Percentiles rank a stretch among this genome's conserved stretches.
Conservation (phyloP, 768 basidiomycete genomes). For the Lactarius trivialis region DNA sequence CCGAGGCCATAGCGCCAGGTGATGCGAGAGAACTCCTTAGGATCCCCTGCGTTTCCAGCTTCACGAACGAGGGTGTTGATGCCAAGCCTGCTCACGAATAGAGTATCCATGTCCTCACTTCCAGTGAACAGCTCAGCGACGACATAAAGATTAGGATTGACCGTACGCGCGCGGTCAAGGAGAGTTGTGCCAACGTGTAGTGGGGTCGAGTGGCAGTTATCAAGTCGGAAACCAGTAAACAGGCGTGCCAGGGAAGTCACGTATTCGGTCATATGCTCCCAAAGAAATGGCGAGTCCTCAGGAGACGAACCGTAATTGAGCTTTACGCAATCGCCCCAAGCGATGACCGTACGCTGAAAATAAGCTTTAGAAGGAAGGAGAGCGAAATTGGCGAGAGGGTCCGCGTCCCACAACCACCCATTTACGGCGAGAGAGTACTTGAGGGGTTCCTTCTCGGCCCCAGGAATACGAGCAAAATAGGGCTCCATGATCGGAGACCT, state of each 20-base stretch:
- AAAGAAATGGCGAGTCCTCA: slow-evolving; percentile 64
- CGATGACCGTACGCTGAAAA: slow-evolving; percentile 91
- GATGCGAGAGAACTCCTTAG: slow-evolving; percentile 85
- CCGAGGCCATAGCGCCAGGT: slow-evolving; percentile 87
- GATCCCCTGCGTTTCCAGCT: slow-evolving; percentile 84
- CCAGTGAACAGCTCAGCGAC: slow-evolving; percentile 98
- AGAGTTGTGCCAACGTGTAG: slow-evolving; percentile 92
- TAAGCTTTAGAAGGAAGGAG: slow-evolving; percentile 89
- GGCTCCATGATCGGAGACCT: slow-evolving; percentile 83
- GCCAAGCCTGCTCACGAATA: slow-evolving; percentile 88
- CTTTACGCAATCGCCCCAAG: slow-evolving; percentile 98
- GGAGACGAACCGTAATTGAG: slow-evolving; percentile 69
- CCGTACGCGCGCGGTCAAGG: slow-evolving; percentile 83
- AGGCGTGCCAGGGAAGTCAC: slow-evolving; percentile 69
- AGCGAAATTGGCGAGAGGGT: slow-evolving; percentile 93
- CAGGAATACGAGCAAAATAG: slow-evolving; percentile 82
- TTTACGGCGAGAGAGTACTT: slow-evolving; percentile 90
- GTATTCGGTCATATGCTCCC: slow-evolving; percentile 85
- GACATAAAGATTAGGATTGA: slow-evolving; percentile 90
- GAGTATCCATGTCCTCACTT: slow-evolving; percentile 84
- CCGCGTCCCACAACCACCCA: slow-evolving; percentile 98
- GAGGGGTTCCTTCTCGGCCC: slow-evolving; percentile 40
- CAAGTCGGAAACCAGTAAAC: slow-evolving; percentile 96
- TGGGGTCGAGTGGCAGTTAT: slow-evolving; percentile 98
- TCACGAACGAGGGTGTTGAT: slow-evolving; percentile 93